These are phyloP conservation scores for Pythium phragmitis DNA, from an alignment of 352 stramenopile species.

Conservation along the genomic window DNA sequence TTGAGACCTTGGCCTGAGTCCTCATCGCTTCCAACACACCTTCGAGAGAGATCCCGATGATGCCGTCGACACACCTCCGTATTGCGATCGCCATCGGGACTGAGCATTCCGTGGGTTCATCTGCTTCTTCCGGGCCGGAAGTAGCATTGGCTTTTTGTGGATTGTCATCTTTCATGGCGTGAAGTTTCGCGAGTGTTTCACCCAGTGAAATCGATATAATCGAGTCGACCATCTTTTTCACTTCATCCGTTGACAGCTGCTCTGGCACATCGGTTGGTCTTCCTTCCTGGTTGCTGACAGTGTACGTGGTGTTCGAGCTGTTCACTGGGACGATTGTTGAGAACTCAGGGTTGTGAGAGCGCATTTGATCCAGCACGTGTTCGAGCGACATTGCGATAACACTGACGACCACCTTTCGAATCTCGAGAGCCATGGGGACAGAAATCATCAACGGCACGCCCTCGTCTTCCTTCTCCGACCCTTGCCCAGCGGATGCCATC, in stretches of 20 bases:
- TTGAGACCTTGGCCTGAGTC: not conserved
- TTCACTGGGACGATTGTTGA: not conserved
- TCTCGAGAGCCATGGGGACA: slow-evolving; percentile 28
- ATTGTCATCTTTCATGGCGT: not conserved
- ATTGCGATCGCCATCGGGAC: slow-evolving; percentile 37
- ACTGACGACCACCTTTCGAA: slow-evolving; percentile 25
- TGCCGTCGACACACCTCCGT: slow-evolving; percentile 38
- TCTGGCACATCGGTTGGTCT: not conserved
- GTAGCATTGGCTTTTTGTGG: not conserved
- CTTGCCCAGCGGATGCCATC: not conserved
- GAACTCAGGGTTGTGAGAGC: not conserved
- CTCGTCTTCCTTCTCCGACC: not conserved
- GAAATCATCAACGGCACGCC: slow-evolving; percentile 13
- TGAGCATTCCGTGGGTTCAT: slow-evolving; percentile 17
- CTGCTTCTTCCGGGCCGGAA: not conserved
- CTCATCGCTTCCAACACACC: slow-evolving; percentile 32
- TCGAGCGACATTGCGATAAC: slow-evolving; percentile 29
- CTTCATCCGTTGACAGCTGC: not conserved
- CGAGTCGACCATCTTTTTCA: slow-evolving; percentile 4
- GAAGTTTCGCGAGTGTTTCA: slow-evolving; percentile 15
- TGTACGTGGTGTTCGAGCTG: not conserved
- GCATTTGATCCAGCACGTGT: slow-evolving; percentile 25
- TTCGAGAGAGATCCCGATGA: slow-evolving; percentile 37
- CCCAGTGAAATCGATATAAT: slow-evolving; percentile 10
- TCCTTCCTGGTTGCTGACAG: slow-evolving; percentile 5